Percentiles rank a stretch among this genome's conserved stretches.
Conservation (phyloP, 2,329 filamentous ascomycete species). For the Coniochaeta pulveracea region DNA sequence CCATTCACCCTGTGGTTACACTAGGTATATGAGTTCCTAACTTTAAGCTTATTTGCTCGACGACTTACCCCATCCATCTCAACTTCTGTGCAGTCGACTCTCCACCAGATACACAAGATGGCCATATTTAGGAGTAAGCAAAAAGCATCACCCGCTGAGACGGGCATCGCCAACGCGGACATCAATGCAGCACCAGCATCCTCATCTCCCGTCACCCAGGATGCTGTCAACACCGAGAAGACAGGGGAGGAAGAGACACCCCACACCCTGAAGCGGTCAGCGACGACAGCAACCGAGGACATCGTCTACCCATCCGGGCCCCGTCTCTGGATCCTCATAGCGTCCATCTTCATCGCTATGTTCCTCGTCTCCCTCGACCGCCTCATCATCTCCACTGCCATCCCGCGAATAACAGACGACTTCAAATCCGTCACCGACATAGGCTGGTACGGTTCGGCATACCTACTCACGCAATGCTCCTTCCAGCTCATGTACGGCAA, state of each 20-base stretch:
- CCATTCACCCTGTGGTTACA: too few relatives aligned
- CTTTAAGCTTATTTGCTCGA: too few relatives aligned
- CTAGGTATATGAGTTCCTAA: too few relatives aligned
- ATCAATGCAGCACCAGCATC: slow-evolving; percentile 1
- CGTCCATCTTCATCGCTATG: slow-evolving; percentile 22
- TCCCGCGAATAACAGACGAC: slow-evolving; percentile 25
- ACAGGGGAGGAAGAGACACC: neutral
- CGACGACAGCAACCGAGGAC: slow-evolving; percentile 14
- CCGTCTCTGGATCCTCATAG: slow-evolving; percentile 19
- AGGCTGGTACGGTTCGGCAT: slow-evolving; percentile 28
- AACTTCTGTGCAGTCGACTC: too few relatives aligned
- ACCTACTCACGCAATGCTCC: slow-evolving; percentile 22
- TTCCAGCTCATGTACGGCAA: slow-evolving; percentile 29
- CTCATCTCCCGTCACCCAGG: neutral
- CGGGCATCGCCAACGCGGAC: slow-evolving; percentile 3
- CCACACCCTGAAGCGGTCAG: slow-evolving; percentile 8
- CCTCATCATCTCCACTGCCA: slow-evolving; percentile 25
- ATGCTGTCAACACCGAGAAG: neutral
- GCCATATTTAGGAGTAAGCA: too few relatives aligned
- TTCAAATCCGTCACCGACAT: slow-evolving; percentile 24
- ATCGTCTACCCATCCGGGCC: slow-evolving; percentile 21
- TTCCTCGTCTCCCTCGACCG: slow-evolving; percentile 27
- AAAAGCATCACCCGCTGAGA: too few relatives aligned
- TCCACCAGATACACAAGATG: too few relatives aligned
- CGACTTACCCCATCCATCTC: too few relatives aligned